phyloP scores from a whole-genome alignment of 1,284 basidiomycete genomes.

The Fomitopsis pinicola region DNA sequence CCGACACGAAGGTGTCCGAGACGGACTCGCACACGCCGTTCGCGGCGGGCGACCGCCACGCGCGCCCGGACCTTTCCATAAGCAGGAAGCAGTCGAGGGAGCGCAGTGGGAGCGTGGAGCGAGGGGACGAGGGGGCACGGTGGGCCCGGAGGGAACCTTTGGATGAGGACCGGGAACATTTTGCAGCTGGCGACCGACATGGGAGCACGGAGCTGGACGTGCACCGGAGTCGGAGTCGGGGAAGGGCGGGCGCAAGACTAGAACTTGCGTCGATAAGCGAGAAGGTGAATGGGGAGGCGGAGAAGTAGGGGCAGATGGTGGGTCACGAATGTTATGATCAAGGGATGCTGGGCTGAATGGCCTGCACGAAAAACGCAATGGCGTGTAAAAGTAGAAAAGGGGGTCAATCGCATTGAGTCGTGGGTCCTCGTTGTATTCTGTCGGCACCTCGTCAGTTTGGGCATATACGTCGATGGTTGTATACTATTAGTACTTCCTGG shows the following conservation, averaged over 20 bases:
- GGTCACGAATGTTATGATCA: not conserved
- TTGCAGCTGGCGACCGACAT: not conserved
- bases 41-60: conserved; percentile 47
- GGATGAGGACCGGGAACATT: not conserved
- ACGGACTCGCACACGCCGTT: conserved; percentile 19
- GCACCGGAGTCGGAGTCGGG: not conserved
- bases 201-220: not conserved
- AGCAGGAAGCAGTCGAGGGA: not conserved
- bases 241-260: not conserved
- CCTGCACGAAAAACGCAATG: not conserved
- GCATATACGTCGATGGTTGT: no score
- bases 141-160: not conserved
- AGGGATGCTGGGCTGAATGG: not conserved
- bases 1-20: conserved; percentile 5
- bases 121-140: conserved; percentile 1
- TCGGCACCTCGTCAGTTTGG: no score
- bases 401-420: no score
- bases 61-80: conserved; percentile 30
- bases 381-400: no score
- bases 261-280: not conserved
- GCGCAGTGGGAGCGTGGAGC: not conserved
- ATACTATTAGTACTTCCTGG: no score
- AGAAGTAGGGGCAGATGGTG: not conserved
- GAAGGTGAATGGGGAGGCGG: not conserved
- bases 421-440: no score